phyloP scores from a whole-genome alignment of 169 alveolate genomes.

The Plasmodium yoelii region DNA sequence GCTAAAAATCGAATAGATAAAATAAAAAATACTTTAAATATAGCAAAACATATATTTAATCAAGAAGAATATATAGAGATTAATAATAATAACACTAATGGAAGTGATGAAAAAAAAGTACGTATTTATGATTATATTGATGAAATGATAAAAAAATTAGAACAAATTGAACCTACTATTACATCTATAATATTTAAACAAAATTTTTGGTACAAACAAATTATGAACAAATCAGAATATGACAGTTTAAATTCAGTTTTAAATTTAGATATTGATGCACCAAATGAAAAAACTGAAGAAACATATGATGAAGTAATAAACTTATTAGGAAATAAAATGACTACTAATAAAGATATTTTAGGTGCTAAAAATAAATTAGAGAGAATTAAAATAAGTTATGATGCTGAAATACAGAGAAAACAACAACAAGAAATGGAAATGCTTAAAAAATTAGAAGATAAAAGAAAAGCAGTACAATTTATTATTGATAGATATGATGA shows the following conservation, averaged over 20 bases:
- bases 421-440: constrained; percentile 81
- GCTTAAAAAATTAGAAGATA: constrained; percentile 66
- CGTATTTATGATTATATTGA: constrained; percentile 35
- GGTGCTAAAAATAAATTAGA: constrained; percentile 74
- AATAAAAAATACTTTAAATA: constrained; percentile 31
- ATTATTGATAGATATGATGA: constrained; percentile 80
- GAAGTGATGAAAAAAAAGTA: neutral
- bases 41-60: constrained; percentile 44
- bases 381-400: constrained; percentile 69
- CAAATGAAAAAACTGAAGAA: constrained; percentile 24
- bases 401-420: constrained; percentile 79
- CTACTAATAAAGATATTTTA: constrained; percentile 52
- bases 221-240: constrained; percentile 72
- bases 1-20: constrained; percentile 57
- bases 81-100: too few species aligned
- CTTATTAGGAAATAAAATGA: constrained; percentile 50
- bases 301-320: constrained; percentile 38
- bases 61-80: constrained; percentile 23
- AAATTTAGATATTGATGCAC: constrained; percentile 57
- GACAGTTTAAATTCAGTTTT: constrained; percentile 69
- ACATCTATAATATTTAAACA: constrained; percentile 44
- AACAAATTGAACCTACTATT: constrained; percentile 38
- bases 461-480: constrained; percentile 80
- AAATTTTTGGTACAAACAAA: constrained; percentile 56
- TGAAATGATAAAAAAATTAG: constrained; percentile 55